phyloP scores from a whole-genome alignment of 2,329 filamentous ascomycete species.

The Hypoxylon sp. region DNA sequence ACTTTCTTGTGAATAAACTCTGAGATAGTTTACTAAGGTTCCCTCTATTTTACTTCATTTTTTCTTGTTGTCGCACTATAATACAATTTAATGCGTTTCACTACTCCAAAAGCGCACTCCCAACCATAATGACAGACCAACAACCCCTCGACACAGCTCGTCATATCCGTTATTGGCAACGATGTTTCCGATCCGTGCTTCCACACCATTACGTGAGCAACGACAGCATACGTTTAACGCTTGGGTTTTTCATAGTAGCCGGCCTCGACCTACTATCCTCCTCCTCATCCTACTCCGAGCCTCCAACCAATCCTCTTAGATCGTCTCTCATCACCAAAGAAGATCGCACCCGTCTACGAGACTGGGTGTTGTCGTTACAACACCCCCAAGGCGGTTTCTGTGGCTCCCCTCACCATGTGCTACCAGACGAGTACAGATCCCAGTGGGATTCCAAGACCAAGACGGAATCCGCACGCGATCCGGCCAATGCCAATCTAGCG shows the following conservation, averaged over 20 bases:
- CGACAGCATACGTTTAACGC: constrained; percentile 88
- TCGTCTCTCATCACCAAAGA: constrained; percentile 58
- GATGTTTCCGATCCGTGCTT: constrained; percentile 83
- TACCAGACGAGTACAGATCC: constrained; percentile 48
- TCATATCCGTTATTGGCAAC: constrained; percentile 92
- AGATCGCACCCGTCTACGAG: constrained; percentile 58
- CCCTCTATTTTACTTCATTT: not conserved
- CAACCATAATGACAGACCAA: constrained; percentile 29
- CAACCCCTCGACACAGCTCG: constrained; percentile 63
- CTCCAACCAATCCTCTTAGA: constrained; percentile 59
- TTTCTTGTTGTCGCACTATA: not conserved
- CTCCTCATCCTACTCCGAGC: constrained; percentile 58
- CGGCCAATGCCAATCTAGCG: constrained; percentile 74
- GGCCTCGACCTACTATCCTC: constrained; percentile 82
- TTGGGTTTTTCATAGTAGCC: constrained; percentile 88
- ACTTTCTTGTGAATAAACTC: too few species aligned
- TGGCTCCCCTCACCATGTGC: constrained; percentile 76
- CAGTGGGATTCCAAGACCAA: constrained; percentile 48
- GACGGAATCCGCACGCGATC: constrained; percentile 48
- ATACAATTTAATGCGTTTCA: not conserved
- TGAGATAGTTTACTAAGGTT: too few species aligned
- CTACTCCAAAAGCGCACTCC: not conserved
- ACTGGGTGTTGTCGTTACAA: constrained; percentile 88
- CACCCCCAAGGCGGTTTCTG: constrained; percentile 88
- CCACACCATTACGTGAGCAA: constrained; percentile 85